Evolutionary conservation across 129 eudicot species (phyloP).

Genomic region (Flaveria linearis): DNA sequence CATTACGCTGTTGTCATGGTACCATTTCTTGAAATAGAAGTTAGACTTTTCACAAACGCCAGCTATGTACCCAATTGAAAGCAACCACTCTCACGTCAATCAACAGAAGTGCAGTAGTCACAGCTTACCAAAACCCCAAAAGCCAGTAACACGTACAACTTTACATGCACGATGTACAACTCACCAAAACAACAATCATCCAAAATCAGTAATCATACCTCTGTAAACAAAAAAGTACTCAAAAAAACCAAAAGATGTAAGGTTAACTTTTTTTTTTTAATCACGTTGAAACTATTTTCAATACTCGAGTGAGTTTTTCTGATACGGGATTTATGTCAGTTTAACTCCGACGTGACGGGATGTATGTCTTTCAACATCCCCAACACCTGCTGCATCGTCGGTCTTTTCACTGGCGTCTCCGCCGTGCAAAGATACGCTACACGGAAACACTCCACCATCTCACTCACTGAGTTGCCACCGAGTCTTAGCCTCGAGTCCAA

Average conservation of each 20-base stretch:
- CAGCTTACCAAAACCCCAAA: constrained; percentile 3
- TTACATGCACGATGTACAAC: constrained; percentile 29
- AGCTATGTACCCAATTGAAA: constrained; percentile 31
- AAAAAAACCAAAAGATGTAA: background rate
- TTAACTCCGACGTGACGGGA: constrained; percentile 45
- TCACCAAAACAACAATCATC: background rate
- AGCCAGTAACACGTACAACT: constrained; percentile 24
- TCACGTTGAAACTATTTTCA: background rate
- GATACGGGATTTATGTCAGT: constrained; percentile 18
- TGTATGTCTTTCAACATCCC: constrained; percentile 86
- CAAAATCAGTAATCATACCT: constrained; percentile 16
- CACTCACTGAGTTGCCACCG: constrained; percentile 58
- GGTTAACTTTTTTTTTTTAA: too few relatives aligned
- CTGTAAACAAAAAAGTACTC: background rate
- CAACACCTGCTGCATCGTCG: constrained; percentile 86
- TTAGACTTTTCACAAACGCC: constrained; percentile 28
- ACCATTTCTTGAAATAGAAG: constrained; percentile 21
- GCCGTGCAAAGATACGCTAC: constrained; percentile 95
- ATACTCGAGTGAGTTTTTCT: background rate
- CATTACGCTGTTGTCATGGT: constrained; percentile 11
- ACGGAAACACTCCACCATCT: constrained; percentile 91
- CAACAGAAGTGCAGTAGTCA: constrained; percentile 8
- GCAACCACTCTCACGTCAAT: constrained; percentile 33
- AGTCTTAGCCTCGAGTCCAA: constrained; percentile 68
- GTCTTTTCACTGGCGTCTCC: constrained; percentile 72